These are phyloP conservation scores for Lasiosphaeria hispida DNA, from an alignment of 495 filamentous ascomycete species.

Conservation along the genomic window DNA sequence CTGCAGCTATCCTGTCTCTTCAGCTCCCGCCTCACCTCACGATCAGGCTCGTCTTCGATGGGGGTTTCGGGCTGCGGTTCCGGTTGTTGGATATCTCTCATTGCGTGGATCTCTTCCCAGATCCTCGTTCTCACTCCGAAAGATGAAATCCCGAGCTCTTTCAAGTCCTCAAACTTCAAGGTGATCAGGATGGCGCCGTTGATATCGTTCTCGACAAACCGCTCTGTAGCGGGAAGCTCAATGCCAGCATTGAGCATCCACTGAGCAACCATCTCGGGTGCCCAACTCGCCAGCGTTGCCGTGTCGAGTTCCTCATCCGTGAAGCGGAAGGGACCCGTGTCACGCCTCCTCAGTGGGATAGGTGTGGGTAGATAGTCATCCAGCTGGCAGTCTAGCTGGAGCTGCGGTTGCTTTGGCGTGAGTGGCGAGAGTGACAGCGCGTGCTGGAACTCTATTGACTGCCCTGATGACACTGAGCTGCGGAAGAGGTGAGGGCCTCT, in stretches of 20 bases:
- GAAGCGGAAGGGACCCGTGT: slow-evolving; percentile 44
- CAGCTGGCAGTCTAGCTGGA: slow-evolving; percentile 34
- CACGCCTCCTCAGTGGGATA: slow-evolving; percentile 31
- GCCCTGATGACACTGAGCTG: slow-evolving; percentile 48
- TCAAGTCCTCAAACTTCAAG: slow-evolving; percentile 88
- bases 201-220: slow-evolving; percentile 88
- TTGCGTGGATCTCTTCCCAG: slow-evolving; percentile 76
- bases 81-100: slow-evolving; percentile 59
- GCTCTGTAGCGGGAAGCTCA: slow-evolving; percentile 70
- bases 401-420: slow-evolving; percentile 40
- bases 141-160: slow-evolving; percentile 87
- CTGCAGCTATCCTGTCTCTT: slow-evolving; percentile 35
- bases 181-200: slow-evolving; percentile 77
- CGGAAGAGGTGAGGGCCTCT: slow-evolving; percentile 88
- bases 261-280: slow-evolving; percentile 68
- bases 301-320: slow-evolving; percentile 57
- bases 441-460: slow-evolving; percentile 56
- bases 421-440: slow-evolving; percentile 66
- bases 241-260: slow-evolving; percentile 76
- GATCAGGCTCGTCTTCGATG: slow-evolving; percentile 53
- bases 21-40: slow-evolving; percentile 39
- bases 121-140: slow-evolving; percentile 86
- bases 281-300: slow-evolving; percentile 60
- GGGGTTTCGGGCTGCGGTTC: slow-evolving; percentile 55
- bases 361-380: slow-evolving; percentile 34